Conservation (phyloP, 179 eudicot genomes). For the Silene coronaria region DNA sequence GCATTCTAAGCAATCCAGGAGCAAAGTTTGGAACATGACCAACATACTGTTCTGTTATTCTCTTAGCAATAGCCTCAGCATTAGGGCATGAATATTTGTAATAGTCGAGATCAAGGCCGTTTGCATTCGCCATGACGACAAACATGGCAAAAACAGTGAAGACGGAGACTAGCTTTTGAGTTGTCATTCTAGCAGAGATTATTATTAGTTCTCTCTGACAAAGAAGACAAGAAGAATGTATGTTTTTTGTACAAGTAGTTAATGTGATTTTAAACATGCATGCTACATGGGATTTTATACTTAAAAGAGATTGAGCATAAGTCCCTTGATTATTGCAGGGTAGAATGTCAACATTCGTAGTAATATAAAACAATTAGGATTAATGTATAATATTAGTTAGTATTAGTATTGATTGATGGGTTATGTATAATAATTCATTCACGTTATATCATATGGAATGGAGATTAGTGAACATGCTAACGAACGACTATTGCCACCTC, state of each 20-base stretch:
- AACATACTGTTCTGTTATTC: slow-evolving; percentile 29
- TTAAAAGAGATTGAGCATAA: neutral
- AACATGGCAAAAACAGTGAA: slow-evolving; percentile 13
- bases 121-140: slow-evolving; percentile 29
- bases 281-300: slow-evolving; percentile 9
- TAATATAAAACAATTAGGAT: neutral
- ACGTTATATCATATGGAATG: slow-evolving; percentile 17
- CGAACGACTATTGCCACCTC: neutral
- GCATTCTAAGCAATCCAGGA: slow-evolving; percentile 50
- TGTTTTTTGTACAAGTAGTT: neutral
- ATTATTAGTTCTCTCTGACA: neutral
- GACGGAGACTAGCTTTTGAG: neutral
- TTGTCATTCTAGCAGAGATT: neutral
- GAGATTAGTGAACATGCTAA: slow-evolving; percentile 5
- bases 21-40: slow-evolving; percentile 41
- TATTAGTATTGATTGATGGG: neutral
- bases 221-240: neutral
- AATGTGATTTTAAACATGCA: neutral
- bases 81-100: slow-evolving; percentile 42
- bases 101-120: slow-evolving; percentile 29
- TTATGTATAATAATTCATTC: neutral
- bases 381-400: neutral
- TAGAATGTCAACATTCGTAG: slow-evolving; percentile 6
- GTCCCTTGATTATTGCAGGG: neutral
- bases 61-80: slow-evolving; percentile 27